Evolutionary conservation across 305 asterid species (phyloP).

Genomic region (Fraxinus baroniana): DNA sequence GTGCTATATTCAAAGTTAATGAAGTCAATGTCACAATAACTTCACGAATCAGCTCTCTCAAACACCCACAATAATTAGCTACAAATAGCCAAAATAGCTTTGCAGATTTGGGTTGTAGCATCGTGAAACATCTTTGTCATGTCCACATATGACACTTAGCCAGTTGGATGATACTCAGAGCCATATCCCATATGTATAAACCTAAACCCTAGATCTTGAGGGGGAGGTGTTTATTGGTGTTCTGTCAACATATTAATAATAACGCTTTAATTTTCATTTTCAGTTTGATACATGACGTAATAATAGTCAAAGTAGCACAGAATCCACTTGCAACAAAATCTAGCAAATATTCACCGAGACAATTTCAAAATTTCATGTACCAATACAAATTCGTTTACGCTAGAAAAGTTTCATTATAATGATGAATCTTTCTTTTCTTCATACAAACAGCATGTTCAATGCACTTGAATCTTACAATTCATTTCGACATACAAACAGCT

Average conservation of each 20-base stretch:
- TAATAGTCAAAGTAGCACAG: neutral
- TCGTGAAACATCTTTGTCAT: neutral
- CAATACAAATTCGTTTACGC: neutral
- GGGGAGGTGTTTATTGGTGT: neutral
- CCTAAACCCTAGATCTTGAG: neutral
- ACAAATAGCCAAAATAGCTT: neutral
- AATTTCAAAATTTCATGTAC: neutral
- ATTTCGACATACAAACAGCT: neutral
- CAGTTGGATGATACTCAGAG: neutral
- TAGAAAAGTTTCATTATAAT: neutral
- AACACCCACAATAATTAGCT: neutral
- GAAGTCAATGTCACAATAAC: neutral
- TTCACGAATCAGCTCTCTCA: neutral
- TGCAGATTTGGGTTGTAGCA: neutral
- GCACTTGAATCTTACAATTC: neutral
- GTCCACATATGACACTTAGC: neutral
- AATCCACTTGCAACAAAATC: neutral
- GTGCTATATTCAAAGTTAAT: neutral
- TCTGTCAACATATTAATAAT: neutral
- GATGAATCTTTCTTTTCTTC: neutral
- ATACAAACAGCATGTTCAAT: neutral
- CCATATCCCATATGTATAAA: neutral
- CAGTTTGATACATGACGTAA: neutral
- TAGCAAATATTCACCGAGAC: neutral
- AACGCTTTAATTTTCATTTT: neutral